Evolutionary conservation across 2,329 filamentous ascomycete genomes (phyloP), one percentile per base, ranked within the genome.

Genomic region (Alternaria dauci): DNA sequence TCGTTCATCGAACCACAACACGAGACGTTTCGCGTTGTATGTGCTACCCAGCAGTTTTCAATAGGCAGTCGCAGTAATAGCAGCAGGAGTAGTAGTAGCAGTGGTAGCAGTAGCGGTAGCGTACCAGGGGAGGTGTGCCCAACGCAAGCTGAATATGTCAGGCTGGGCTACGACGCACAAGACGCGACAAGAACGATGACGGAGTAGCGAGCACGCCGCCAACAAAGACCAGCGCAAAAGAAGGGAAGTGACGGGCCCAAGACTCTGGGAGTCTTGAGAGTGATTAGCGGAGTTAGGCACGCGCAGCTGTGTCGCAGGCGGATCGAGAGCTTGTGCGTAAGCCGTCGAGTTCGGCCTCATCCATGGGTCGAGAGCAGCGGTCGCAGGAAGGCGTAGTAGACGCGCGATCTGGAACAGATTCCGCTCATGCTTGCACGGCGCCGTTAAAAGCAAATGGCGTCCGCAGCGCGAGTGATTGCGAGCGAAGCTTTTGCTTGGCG

Each of bases 401-500:
- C 39, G 59, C 66, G 62, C 61, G 53, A 67, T 62, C 63, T 62
- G 59, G 63, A 57, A 61, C 53, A 28, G 52, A 48, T 57, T 44
- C 53, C 60, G 58, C 63, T 43, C 66, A 66, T 66, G 63, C 61
- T 53, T 64, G 58, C 64, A 46, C 54, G 60, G 52, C 36, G 51
- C 44, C 53, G 55, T 63, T 60, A 68, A 65, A 62, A 68, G 64
- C 55, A 67, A 65, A 48, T 54, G 53, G 42, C 58, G 23, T 51
- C 30, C 47, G 55, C 46, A 58, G 42, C 41, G 56, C 50, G 43
- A 43, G 43, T 51, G 55, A 32, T 26, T 42, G 9, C 42, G 30
- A 46, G 55, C 57, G 61, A 62, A 62, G 61, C 59, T 62, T 59
- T 63, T 53, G 59, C 63, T 68, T 64, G 63, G 65, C 61, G 26